Conservation (phyloP, 371 early-diverging fungal species). For the Mucor piriformis region DNA sequence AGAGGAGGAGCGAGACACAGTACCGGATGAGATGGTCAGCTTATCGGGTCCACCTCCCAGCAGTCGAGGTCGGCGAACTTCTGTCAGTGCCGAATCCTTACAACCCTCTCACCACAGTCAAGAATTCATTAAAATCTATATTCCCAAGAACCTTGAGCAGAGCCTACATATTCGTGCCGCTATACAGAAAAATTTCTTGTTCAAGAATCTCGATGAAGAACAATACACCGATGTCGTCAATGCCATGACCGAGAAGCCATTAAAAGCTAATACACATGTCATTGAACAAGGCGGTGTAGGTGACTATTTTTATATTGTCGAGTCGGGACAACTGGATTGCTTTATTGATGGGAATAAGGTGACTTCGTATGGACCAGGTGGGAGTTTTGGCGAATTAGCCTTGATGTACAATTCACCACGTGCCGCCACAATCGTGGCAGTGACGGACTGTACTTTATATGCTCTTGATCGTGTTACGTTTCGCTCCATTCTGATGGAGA, state of each 20-base stretch:
- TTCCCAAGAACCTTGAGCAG: conserved; percentile 88
- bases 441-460: conserved; percentile 74
- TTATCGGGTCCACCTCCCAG: conserved; percentile 12
- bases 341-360: conserved; percentile 75
- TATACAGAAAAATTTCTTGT: conserved; percentile 89
- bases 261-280: conserved; percentile 49
- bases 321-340: conserved; percentile 93
- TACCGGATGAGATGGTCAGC: conserved; percentile 13
- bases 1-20: conserved; percentile 41
- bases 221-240: conserved; percentile 92
- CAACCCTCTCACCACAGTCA: conserved; percentile 77
- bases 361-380: conserved; percentile 64
- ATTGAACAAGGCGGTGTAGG: conserved; percentile 97
- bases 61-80: conserved; percentile 84
- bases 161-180: conserved; percentile 78
- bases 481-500: conserved; percentile 76
- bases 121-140: conserved; percentile 78
- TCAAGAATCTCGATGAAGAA: conserved; percentile 93
- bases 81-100: conserved; percentile 97
- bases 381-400: conserved; percentile 89
- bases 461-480: conserved; percentile 85
- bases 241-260: conserved; percentile 95
- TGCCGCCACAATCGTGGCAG: conserved; percentile 82
- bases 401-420: conserved; percentile 91
- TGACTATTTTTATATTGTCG: conserved; percentile 97